Conservation (phyloP, 1,139 yeast genomes). For the Yamadazyma siamensis region DNA sequence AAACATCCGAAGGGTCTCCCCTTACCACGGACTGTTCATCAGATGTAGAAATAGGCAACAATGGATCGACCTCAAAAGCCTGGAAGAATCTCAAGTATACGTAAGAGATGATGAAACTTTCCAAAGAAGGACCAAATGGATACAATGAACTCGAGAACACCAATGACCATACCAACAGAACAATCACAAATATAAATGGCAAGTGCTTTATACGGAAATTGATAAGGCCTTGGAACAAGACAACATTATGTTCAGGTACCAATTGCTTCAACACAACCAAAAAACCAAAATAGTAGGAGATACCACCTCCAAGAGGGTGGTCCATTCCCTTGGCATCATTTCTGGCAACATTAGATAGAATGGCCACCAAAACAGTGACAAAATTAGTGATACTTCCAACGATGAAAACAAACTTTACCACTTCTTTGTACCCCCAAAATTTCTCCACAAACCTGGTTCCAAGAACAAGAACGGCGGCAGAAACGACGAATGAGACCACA, state of each 20-base stretch:
- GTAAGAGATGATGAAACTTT: slow-evolving; percentile 72
- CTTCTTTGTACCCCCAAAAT: slow-evolving; percentile 60
- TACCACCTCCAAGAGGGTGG: slow-evolving; percentile 66
- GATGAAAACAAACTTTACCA: slow-evolving; percentile 55
- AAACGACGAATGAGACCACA: slow-evolving; percentile 46
- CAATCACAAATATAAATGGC: slow-evolving; percentile 57
- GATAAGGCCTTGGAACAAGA: slow-evolving; percentile 58
- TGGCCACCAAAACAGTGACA: slow-evolving; percentile 40
- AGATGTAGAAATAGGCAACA: slow-evolving; percentile 35
- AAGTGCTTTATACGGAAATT: slow-evolving; percentile 71
- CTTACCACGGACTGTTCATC: slow-evolving; percentile 31
- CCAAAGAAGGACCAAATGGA: slow-evolving; percentile 64
- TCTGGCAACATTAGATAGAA: slow-evolving; percentile 35
- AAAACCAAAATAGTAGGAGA: slow-evolving; percentile 69
- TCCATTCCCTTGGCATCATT: slow-evolving; percentile 38
- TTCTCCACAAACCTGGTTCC: slow-evolving; percentile 51
- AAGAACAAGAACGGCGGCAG: slow-evolving; percentile 48
- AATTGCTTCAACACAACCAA: slow-evolving; percentile 85
- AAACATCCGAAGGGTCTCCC: slow-evolving; percentile 92
- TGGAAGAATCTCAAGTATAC: slow-evolving; percentile 75
- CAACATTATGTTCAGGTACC: slow-evolving; percentile 82
- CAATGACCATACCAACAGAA: slow-evolving; percentile 46
- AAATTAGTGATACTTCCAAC: slow-evolving; percentile 62
- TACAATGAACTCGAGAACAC: slow-evolving; percentile 34
- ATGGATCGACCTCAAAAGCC: slow-evolving; percentile 34